A percentile compares a stretch with the other conserved stretches of the same genome.
These are phyloP conservation scores for Suhomyces yuchorum DNA, from an alignment of 1,139 yeast genomes.

Conservation along the genomic window DNA sequence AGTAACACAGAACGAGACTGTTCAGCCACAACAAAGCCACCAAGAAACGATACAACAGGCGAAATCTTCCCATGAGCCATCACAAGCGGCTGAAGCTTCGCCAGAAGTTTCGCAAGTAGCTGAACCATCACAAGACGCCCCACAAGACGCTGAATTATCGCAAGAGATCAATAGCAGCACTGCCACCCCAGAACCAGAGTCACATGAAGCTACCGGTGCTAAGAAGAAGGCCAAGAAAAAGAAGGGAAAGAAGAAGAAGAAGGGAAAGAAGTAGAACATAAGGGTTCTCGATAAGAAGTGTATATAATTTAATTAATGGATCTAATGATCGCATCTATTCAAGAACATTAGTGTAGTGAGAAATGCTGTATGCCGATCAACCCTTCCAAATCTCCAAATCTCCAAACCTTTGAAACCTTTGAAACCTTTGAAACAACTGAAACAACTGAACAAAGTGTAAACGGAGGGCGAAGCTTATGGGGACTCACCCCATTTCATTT, in stretches of 20 bases:
- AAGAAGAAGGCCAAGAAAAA: constrained; percentile 12
- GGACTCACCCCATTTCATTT: too few species aligned
- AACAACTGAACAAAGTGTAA: too few species aligned
- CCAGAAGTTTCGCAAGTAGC: not conserved
- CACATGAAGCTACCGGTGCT: constrained; percentile 1
- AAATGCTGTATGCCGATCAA: too few species aligned
- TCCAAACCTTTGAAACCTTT: too few species aligned
- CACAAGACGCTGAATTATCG: constrained; percentile 1
- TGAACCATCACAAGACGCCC: not conserved
- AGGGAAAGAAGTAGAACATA: constrained; percentile 14
- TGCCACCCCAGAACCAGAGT: constrained; percentile 8
- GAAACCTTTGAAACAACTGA: too few species aligned
- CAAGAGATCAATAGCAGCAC: not conserved
- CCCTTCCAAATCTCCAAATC: too few species aligned
- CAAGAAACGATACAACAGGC: too few species aligned
- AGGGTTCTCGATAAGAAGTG: not conserved
- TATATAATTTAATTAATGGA: not conserved
- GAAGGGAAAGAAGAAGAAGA: constrained; percentile 14
- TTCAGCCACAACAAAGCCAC: not conserved
- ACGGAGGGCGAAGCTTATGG: too few species aligned
- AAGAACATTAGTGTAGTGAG: too few species aligned
- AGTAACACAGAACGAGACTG: too few species aligned
- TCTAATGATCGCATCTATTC: not conserved
- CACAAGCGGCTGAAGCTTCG: not conserved
- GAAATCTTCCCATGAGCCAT: too few species aligned